phyloP scores from a whole-genome alignment of 805 yeast genomes.

The Brettanomyces custersianus region DNA sequence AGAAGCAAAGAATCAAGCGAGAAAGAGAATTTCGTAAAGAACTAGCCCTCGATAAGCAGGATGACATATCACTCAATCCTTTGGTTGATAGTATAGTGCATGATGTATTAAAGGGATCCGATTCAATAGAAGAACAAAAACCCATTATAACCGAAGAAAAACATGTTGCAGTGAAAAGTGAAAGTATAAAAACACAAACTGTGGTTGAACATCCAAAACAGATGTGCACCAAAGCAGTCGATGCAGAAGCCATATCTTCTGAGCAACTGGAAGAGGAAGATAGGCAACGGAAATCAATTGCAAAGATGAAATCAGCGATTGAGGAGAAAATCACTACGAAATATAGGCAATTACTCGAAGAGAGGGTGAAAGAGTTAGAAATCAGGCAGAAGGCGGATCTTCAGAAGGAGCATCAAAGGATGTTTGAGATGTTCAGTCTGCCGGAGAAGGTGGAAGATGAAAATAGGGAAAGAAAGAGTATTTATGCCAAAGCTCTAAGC shows the following conservation, averaged over 20 bases:
- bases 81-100: constrained; percentile 2
- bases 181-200: too few species aligned
- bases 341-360: constrained; percentile 4
- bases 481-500: constrained; percentile 1
- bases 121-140: background rate
- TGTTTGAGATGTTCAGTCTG: background rate
- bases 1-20: constrained; percentile 34
- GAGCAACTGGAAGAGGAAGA: background rate
- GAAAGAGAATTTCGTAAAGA: constrained; percentile 8
- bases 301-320: constrained; percentile 5
- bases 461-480: constrained; percentile 1
- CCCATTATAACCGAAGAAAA: background rate
- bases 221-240: constrained; percentile 15
- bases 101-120: background rate
- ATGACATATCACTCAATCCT: background rate
- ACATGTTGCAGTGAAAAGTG: too few species aligned
- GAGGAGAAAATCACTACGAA: constrained; percentile 5
- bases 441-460: background rate
- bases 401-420: background rate
- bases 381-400: background rate
- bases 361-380: constrained; percentile 1
- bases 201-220: too few species aligned
- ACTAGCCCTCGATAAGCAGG: too few species aligned
- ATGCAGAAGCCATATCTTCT: too few species aligned
- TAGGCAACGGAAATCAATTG: constrained; percentile 4